Conservation (phyloP, 2,329 filamentous ascomycete genomes). For the Microthyrium microscopicum region DNA sequence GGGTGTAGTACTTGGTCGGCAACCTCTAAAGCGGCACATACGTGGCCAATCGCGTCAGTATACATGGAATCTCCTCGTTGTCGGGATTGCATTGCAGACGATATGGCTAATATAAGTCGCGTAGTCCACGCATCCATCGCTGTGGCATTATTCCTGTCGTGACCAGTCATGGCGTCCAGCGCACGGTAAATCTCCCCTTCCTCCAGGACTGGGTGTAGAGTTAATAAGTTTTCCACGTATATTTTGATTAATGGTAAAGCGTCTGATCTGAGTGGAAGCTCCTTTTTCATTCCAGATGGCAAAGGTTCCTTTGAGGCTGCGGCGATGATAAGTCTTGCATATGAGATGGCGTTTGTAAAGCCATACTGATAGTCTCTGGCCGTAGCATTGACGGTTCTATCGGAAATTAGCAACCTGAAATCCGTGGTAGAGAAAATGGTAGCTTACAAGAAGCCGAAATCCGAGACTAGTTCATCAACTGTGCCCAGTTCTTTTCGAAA, state of each 20-base stretch:
- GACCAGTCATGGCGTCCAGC: conserved; percentile 66
- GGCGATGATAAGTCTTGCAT: conserved; percentile 75
- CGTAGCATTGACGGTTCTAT: conserved; percentile 84
- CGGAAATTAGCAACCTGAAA: neutral
- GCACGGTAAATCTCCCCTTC: conserved; percentile 63
- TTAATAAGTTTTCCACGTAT: conserved; percentile 73
- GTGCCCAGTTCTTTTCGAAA: conserved; percentile 58
- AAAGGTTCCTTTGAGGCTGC: conserved; percentile 60
- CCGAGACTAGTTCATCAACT: conserved; percentile 81
- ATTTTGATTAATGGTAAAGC: conserved; percentile 59
- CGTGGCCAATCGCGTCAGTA: conserved; percentile 41
- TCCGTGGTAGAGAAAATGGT: neutral
- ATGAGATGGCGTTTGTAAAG: conserved; percentile 76
- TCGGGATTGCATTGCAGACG: conserved; percentile 57
- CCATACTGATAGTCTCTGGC: conserved; percentile 88
- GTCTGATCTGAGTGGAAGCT: conserved; percentile 53
- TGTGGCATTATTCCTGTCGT: conserved; percentile 43
- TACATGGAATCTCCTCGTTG: conserved; percentile 46
- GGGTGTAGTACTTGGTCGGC: conserved; percentile 73
- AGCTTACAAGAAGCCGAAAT: conserved; percentile 74
- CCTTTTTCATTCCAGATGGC: conserved; percentile 40
- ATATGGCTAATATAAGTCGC: conserved; percentile 78
- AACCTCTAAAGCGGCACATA: conserved; percentile 53
- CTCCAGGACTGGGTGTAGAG: conserved; percentile 71
- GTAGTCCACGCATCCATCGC: conserved; percentile 68